Base-by-base conservation (phyloP, 2,329 filamentous ascomycete genomes). In the Diaporthe batatas region DNA sequence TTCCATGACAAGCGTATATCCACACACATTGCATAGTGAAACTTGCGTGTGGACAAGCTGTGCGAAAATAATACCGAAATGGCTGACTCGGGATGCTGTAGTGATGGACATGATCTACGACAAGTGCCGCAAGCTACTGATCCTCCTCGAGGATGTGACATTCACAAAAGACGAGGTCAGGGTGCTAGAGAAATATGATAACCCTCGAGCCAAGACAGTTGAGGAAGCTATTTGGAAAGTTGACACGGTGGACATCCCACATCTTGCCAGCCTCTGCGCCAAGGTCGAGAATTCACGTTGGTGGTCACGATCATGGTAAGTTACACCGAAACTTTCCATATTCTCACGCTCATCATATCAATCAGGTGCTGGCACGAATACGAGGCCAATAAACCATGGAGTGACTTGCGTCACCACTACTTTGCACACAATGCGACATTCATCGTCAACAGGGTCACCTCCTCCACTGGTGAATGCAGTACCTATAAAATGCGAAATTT, bases 71-170 rank as follows among this genome's bases (percentile, higher is more conserved):
- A 54, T 32, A 32, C 32, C 18, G 14, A 7, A 54, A 54, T 54
- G 25, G 51, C 51, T 54, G 25, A 54, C 25, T 32, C 16, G 25
- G 25, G 51, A 54, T 54, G 25, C 32, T 54, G 25, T 14, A 54
- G 51, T 54, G 51, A 54, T 54, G 51, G 51, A 54, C 7, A 54
- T 54, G 51, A 54, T 54, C 51, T 54, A 54, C 25, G 25, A 54
- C 14, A 54, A 54, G 14, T 54, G 51, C 51, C 25, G 25, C 25
- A 54, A 54, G 51, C 51, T 54, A 54, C 51, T 54, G 14, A 54
- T 54, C 25, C 51, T 54, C 25, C 25, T 54, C 14, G 25, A 54
- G 25, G 25, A 54, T 32, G 25, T 54, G 51, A 54, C 51, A 54
- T 54, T 54, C 16, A 54, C 16, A 14, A 14, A 54, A 25, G 51